Evolutionary conservation across 2,329 filamentous ascomycete genomes (phyloP).

Genomic region (Xylariales sp.): DNA sequence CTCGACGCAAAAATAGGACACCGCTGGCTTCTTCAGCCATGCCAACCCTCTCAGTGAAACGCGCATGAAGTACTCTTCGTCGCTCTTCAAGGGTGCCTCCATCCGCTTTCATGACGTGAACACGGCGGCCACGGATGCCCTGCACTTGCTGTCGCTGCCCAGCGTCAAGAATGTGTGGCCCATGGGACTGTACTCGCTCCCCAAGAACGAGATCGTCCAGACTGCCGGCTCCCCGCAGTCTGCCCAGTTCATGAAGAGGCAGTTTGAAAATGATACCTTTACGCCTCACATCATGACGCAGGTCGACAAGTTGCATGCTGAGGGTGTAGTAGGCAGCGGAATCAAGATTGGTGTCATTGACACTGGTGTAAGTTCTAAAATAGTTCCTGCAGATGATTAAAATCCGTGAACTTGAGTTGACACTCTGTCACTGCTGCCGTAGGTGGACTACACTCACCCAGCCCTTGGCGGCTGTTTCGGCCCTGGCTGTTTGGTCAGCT

Average conservation of each 20-base stretch:
- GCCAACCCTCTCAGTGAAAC: constrained; percentile 35
- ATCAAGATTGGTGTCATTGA: constrained; percentile 51
- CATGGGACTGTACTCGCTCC: constrained; percentile 39
- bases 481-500: constrained; percentile 50
- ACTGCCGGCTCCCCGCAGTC: constrained; percentile 27
- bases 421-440: too few species aligned
- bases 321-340: constrained; percentile 45
- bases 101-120: constrained; percentile 45
- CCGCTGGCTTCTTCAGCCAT: constrained; percentile 31
- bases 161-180: constrained; percentile 47
- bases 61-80: constrained; percentile 44
- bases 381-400: too few species aligned
- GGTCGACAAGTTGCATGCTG: constrained; percentile 45
- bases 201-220: constrained; percentile 40
- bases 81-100: constrained; percentile 51
- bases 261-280: constrained; percentile 31
- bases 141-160: constrained; percentile 34
- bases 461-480: constrained; percentile 63
- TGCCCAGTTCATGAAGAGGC: constrained; percentile 24
- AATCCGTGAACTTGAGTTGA: too few species aligned
- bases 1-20: constrained; percentile 35
- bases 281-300: constrained; percentile 53
- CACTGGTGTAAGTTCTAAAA: constrained; percentile 43
- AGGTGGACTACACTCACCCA: constrained; percentile 60
- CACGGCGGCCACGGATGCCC: constrained; percentile 37